Conservation (phyloP, 192 early-diverging fungal genomes). For the Backusella australiensis region DNA sequence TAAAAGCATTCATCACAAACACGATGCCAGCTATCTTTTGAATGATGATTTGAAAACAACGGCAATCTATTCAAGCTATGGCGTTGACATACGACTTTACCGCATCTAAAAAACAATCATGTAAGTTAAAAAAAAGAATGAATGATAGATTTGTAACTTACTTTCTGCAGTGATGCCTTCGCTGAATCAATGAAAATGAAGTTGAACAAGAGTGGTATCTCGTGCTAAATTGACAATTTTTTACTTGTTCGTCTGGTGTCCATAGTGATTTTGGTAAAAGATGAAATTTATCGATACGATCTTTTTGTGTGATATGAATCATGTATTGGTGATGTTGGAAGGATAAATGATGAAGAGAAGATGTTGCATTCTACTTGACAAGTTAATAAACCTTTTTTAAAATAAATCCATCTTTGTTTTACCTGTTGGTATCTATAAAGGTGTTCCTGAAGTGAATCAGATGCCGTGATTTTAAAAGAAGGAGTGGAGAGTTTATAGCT, state of each 20-base stretch:
- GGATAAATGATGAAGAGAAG: not conserved
- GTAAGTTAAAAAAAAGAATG: not conserved
- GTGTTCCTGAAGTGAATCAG: not conserved
- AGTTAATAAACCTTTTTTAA: no score
- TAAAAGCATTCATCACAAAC: constrained; percentile 24
- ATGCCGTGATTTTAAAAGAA: not conserved
- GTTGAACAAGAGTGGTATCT: not conserved
- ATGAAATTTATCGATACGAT: constrained; percentile 6
- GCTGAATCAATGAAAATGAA: constrained; percentile 22
- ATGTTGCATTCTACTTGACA: not conserved
- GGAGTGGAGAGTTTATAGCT: not conserved
- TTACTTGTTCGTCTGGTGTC: constrained; percentile 18
- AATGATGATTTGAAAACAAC: constrained; percentile 10
- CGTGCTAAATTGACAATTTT: constrained; percentile 25
- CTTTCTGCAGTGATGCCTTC: constrained; percentile 31
- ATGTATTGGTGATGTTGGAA: constrained; percentile 20
- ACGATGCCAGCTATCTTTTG: constrained; percentile 12
- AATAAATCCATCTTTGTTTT: not conserved
- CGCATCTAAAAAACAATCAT: constrained; percentile 2
- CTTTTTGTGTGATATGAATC: constrained; percentile 8
- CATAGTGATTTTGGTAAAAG: constrained; percentile 17
- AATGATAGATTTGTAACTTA: not conserved
- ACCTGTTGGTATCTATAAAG: not conserved
- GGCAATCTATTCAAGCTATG: constrained; percentile 24
- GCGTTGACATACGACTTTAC: constrained; percentile 19